phyloP scores from a whole-genome alignment of 2,329 filamentous ascomycete genomes.

The Fonsecaea nubica region DNA sequence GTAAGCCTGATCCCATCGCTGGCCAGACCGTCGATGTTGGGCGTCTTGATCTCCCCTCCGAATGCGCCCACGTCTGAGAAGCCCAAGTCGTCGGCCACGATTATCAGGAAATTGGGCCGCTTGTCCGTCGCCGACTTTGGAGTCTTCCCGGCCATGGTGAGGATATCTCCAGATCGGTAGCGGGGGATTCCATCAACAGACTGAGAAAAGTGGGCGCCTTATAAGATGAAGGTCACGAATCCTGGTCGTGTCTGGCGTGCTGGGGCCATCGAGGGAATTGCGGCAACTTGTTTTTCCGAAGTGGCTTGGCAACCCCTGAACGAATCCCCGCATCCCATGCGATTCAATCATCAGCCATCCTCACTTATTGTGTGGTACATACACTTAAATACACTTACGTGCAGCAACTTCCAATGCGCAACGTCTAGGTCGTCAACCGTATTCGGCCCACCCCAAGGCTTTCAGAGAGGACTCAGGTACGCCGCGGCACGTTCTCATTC shows the following conservation, averaged over 20 bases:
- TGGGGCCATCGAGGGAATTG: neutral
- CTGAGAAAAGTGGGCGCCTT: neutral
- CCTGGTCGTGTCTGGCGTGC: neutral
- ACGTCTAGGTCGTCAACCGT: neutral
- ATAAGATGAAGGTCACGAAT: neutral
- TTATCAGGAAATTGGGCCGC: slow-evolving; percentile 29
- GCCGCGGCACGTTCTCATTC: too few relatives aligned
- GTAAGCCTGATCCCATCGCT: slow-evolving; percentile 41
- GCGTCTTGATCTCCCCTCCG: slow-evolving; percentile 45
- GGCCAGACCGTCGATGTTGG: slow-evolving; percentile 39
- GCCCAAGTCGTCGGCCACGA: slow-evolving; percentile 38
- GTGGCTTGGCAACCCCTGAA: neutral
- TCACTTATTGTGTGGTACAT: neutral
- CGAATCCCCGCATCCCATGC: too few relatives aligned
- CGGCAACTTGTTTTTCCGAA: neutral
- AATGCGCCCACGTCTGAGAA: slow-evolving; percentile 43
- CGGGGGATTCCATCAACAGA: neutral
- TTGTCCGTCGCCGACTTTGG: neutral
- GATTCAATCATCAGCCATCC: neutral
- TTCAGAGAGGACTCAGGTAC: neutral
- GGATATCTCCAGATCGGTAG: neutral
- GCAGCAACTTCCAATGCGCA: neutral
- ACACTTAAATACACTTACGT: neutral
- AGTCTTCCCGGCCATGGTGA: neutral
- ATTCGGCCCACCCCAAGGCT: neutral